phyloP scores from a whole-genome alignment of 2,329 filamentous ascomycete species.

The Cadophora gregata region DNA sequence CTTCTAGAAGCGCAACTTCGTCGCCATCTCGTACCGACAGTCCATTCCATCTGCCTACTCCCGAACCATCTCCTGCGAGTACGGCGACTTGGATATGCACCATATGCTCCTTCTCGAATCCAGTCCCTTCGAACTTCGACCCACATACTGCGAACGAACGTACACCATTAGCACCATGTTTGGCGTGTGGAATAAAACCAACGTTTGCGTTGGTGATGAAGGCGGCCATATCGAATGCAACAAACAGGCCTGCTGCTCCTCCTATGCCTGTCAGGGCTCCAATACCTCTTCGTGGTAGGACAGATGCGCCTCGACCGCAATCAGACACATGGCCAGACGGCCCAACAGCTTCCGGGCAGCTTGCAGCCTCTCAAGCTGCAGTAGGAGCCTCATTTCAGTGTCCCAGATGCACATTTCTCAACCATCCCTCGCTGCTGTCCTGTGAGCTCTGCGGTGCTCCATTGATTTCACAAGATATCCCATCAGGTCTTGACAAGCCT shows the following conservation, averaged over 20 bases:
- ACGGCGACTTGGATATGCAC: constrained; percentile 92
- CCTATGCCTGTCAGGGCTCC: constrained; percentile 39
- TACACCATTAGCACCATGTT: constrained; percentile 82
- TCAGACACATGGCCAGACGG: constrained; percentile 33
- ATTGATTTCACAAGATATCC: constrained; percentile 61
- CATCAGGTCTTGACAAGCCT: constrained; percentile 49
- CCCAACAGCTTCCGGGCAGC: constrained; percentile 11
- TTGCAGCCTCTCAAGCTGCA: constrained; percentile 31
- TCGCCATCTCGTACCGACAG: constrained; percentile 55
- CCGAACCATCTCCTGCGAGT: constrained; percentile 55
- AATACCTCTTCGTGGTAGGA: constrained; percentile 40
- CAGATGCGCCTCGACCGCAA: constrained; percentile 34
- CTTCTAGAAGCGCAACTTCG: constrained; percentile 53
- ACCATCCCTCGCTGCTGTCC: constrained; percentile 82
- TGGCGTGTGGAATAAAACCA: constrained; percentile 94
- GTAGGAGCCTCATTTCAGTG: constrained; percentile 64
- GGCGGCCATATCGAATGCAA: constrained; percentile 79
- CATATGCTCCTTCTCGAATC: constrained; percentile 95
- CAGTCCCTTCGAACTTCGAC: constrained; percentile 92
- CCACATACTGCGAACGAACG: constrained; percentile 78
- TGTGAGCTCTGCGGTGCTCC: constrained; percentile 93
- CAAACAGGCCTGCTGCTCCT: constrained; percentile 54
- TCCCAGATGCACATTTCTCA: constrained; percentile 90
- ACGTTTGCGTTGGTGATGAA: constrained; percentile 83
- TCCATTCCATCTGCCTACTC: constrained; percentile 50